Evolutionary conservation across 805 yeast genomes (phyloP).

Genomic region (Cyberlindnera euphorbiae): DNA sequence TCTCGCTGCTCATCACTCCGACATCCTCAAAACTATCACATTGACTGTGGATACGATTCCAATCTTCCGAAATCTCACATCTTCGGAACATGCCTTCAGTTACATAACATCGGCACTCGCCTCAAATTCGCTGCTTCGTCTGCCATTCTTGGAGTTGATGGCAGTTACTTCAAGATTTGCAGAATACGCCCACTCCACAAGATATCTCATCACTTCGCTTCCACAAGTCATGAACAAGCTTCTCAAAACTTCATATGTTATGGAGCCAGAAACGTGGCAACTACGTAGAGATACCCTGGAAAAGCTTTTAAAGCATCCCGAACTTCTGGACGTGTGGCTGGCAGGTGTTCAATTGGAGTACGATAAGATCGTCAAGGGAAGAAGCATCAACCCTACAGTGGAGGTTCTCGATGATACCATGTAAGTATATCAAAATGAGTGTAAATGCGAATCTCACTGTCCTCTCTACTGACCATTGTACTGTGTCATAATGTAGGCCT

Average conservation of each 20-base stretch:
- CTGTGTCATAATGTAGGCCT: too few relatives aligned
- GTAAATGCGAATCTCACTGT: background rate
- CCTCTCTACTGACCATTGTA: background rate
- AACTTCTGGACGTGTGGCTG: slow-evolving; percentile 19
- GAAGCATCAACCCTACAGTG: slow-evolving; percentile 10
- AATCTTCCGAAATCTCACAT: slow-evolving; percentile 14
- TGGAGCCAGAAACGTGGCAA: slow-evolving; percentile 20
- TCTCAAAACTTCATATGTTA: slow-evolving; percentile 14
- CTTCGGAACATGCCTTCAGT: slow-evolving; percentile 6
- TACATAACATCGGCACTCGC: slow-evolving; percentile 9
- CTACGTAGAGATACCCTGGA: slow-evolving; percentile 19
- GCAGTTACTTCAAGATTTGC: slow-evolving; percentile 13
- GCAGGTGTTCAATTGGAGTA: slow-evolving; percentile 12
- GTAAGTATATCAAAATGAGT: slow-evolving; percentile 1
- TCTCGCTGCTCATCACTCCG: slow-evolving; percentile 11
- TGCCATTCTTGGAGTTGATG: slow-evolving; percentile 22
- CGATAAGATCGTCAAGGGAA: slow-evolving; percentile 12
- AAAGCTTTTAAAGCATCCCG: slow-evolving; percentile 13
- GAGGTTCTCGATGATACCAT: slow-evolving; percentile 7
- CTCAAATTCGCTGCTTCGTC: slow-evolving; percentile 8
- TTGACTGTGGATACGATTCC: slow-evolving; percentile 12
- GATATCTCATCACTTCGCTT: slow-evolving; percentile 13
- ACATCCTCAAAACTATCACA: slow-evolving; percentile 8
- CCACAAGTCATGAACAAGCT: slow-evolving; percentile 25
- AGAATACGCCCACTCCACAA: slow-evolving; percentile 8